A percentile compares a stretch with the other conserved stretches of the same genome.
phyloP scores from a whole-genome alignment of 225 moss, liverwort and hornwort genomes.

The Marchantia paleacea region DNA sequence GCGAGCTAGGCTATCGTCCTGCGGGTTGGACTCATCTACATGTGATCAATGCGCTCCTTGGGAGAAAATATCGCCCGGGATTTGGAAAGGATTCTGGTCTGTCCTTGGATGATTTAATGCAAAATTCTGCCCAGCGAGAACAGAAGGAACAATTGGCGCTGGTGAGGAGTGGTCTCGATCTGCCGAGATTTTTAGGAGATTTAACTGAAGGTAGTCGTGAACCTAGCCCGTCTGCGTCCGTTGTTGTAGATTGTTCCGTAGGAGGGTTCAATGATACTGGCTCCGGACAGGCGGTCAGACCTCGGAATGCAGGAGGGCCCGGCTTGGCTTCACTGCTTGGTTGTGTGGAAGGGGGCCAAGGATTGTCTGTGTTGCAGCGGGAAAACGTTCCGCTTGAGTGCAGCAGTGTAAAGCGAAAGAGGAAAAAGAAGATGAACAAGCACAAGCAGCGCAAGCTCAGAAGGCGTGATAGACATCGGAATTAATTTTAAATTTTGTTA shows the following conservation, averaged over 20 bases:
- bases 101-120: constrained; percentile 9
- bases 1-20: not conserved
- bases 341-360: not conserved
- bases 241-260: constrained; percentile 3
- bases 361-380: constrained; percentile 13
- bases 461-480: constrained; percentile 86
- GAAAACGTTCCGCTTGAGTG: constrained; percentile 42
- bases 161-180: not conserved
- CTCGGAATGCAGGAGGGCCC: not conserved
- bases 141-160: not conserved
- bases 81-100: not conserved
- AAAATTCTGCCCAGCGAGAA: constrained; percentile 23
- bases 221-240: not conserved
- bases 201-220: not conserved
- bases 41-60: not conserved
- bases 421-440: constrained; percentile 99
- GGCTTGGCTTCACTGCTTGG: not conserved
- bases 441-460: constrained; percentile 98
- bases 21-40: not conserved
- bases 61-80: not conserved
- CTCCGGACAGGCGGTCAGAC: not conserved
- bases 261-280: not conserved
- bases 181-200: not conserved
- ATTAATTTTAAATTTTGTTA: constrained; percentile 29
- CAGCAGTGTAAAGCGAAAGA: constrained; percentile 87